Percentiles rank a stretch among this genome's conserved stretches.
These are phyloP conservation scores for Aureobasidium sp. DNA, from an alignment of 2,329 filamentous ascomycete genomes.

Conservation along the genomic window DNA sequence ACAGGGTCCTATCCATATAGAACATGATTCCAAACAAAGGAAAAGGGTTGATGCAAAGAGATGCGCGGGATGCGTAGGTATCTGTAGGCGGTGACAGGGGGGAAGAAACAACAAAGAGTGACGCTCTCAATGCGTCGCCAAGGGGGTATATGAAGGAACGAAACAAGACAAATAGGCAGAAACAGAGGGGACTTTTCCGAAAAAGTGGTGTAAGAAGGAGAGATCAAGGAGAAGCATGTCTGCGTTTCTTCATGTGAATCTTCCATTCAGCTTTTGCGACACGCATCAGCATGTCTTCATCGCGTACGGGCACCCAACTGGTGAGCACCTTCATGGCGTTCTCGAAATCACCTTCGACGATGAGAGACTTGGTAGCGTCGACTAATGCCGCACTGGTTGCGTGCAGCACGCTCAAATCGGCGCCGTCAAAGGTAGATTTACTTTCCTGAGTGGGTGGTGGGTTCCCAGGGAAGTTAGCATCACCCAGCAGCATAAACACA, in stretches of 20 bases:
- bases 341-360: constrained; percentile 91
- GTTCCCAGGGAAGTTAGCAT: constrained; percentile 35
- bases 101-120: not conserved
- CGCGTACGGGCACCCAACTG: constrained; percentile 86
- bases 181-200: not conserved
- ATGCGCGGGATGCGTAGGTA: not conserved
- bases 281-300: constrained; percentile 88
- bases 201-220: not conserved
- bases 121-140: not conserved
- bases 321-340: constrained; percentile 97
- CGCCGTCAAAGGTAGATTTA: constrained; percentile 37
- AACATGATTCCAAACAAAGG: not conserved
- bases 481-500: constrained; percentile 89
- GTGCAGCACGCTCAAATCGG: constrained; percentile 78
- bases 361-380: constrained; percentile 77
- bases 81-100: not conserved
- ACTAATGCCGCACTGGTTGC: constrained; percentile 84
- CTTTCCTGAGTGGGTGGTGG: not conserved
- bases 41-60: not conserved
- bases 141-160: not conserved
- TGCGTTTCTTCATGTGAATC: constrained; percentile 44
- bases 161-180: not conserved
- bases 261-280: constrained; percentile 85
- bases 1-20: not conserved
- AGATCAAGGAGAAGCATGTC: constrained; percentile 3